phyloP scores from a whole-genome alignment of 2,329 filamentous ascomycete species.

The Pseudopyrenochaeta lycopersici region DNA sequence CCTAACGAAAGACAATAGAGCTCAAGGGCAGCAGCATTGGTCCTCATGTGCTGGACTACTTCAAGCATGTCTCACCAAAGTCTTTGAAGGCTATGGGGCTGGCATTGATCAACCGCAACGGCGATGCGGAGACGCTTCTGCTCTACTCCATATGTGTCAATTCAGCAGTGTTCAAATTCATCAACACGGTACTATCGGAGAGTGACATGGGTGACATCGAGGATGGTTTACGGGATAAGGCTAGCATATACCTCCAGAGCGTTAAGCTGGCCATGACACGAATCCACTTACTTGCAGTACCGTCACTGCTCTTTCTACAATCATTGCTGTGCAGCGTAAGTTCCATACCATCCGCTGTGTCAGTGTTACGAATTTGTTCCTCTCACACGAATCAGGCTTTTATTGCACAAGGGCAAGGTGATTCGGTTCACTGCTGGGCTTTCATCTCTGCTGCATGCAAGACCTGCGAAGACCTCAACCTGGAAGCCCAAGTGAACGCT shows the following conservation, averaged over 20 bases:
- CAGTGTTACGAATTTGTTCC: neutral
- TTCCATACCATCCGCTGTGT: too few relatives aligned
- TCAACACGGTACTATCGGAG: constrained; percentile 21
- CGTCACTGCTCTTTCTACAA: constrained; percentile 25
- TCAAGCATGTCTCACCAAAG: constrained; percentile 28
- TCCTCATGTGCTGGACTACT: constrained; percentile 26
- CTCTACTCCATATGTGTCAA: constrained; percentile 35
- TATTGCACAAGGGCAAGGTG: constrained; percentile 27
- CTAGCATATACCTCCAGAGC: constrained; percentile 20
- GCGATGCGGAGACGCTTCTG: constrained; percentile 20
- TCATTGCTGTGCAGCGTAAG: constrained; percentile 30
- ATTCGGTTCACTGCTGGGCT: constrained; percentile 27
- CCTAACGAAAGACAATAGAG: constrained; percentile 9
- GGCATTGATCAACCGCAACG: constrained; percentile 21
- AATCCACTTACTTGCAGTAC: constrained; percentile 23
- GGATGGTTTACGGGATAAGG: constrained; percentile 11
- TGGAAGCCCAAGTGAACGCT: constrained; percentile 18
- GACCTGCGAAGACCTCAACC: constrained; percentile 26
- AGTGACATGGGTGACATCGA: constrained; percentile 14
- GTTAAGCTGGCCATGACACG: constrained; percentile 24
- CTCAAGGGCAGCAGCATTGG: constrained; percentile 23
- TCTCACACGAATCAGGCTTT: constrained; percentile 20
- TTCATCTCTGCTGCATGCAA: constrained; percentile 29
- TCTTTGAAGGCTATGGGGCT: constrained; percentile 28
- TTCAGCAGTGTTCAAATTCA: constrained; percentile 26